Conservation (phyloP, 805 yeast species). For the Candida krabiensis region DNA sequence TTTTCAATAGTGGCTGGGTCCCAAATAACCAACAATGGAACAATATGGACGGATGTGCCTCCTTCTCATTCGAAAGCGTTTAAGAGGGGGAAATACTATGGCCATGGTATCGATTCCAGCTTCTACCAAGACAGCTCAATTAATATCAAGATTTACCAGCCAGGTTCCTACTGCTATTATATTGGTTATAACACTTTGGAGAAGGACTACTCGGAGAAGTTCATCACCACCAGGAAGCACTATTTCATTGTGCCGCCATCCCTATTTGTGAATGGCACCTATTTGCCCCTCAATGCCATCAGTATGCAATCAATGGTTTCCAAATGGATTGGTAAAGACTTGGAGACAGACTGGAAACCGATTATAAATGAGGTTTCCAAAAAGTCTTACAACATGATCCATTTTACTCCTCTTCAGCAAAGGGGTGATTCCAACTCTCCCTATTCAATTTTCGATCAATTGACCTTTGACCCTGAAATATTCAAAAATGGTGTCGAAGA, state of each 20-base stretch:
- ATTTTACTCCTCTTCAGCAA: conserved; percentile 89
- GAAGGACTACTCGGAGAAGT: conserved; percentile 25
- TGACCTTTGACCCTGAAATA: conserved; percentile 64
- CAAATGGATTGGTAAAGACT: conserved; percentile 80
- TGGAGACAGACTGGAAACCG: conserved; percentile 58
- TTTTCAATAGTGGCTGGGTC: conserved; percentile 76
- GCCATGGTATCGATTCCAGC: conserved; percentile 49
- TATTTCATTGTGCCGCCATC: conserved; percentile 83
- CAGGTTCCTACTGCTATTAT: conserved; percentile 82
- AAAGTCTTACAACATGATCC: conserved; percentile 94
- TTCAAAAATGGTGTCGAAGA: conserved; percentile 57
- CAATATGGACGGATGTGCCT: conserved; percentile 74
- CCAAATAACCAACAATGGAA: conserved; percentile 66
- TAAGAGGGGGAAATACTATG: conserved; percentile 55
- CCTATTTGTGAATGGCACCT: conserved; percentile 53
- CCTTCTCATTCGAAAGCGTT: conserved; percentile 41
- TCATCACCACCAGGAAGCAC: conserved; percentile 55
- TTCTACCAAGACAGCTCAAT: conserved; percentile 65
- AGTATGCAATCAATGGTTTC: conserved; percentile 84
- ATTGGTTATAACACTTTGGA: conserved; percentile 49
- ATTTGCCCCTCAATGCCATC: conserved; percentile 72
- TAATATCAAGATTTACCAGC: conserved; percentile 58
- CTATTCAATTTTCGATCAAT: conserved; percentile 86
- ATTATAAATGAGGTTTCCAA: conserved; percentile 58
- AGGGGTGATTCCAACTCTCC: conserved; percentile 93